A percentile compares a stretch with the other conserved stretches of the same genome.
These are phyloP conservation scores for Pythium chondricola DNA, from an alignment of 352 stramenopile species.

Conservation along the genomic window DNA sequence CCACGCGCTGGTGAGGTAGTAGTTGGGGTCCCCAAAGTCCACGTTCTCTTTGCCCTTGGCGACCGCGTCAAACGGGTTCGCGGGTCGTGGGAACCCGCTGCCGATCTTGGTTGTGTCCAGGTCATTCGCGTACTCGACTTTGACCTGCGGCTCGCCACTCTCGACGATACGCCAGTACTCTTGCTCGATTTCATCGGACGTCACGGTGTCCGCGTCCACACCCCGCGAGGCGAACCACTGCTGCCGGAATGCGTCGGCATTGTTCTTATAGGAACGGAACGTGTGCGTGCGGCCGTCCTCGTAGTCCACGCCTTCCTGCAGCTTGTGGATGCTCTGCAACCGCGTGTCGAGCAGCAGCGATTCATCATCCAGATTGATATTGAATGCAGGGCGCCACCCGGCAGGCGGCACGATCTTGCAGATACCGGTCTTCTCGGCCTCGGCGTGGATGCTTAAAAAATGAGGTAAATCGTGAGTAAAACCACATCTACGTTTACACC, in stretches of 20 bases:
- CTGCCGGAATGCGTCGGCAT: conserved; percentile 45
- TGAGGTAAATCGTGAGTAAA: too few relatives aligned
- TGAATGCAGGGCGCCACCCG: conserved; percentile 87
- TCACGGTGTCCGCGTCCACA: conserved; percentile 31
- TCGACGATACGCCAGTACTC: conserved; percentile 89
- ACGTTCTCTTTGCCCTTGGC: conserved; percentile 27
- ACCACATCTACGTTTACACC: conserved; percentile 7
- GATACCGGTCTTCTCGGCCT: conserved; percentile 83
- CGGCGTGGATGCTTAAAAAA: conserved; percentile 43
- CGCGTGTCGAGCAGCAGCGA: conserved; percentile 87
- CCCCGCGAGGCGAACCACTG: conserved; percentile 43
- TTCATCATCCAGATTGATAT: conserved; percentile 57
- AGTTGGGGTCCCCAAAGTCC: conserved; percentile 49
- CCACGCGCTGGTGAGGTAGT: conserved; percentile 88
- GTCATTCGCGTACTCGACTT: conserved; percentile 90
- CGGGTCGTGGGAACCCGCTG: conserved; percentile 64
- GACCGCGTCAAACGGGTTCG: conserved; percentile 21
- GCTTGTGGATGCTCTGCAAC: conserved; percentile 89
- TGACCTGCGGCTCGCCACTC: conserved; percentile 27
- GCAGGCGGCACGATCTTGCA: conserved; percentile 96
- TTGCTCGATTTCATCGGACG: conserved; percentile 67
- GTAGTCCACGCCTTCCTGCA: conserved; percentile 69
- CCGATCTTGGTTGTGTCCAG: conserved; percentile 76
- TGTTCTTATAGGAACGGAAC: conserved; percentile 59
- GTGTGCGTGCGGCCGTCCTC: conserved; percentile 50